Evolutionary conservation across 805 yeast species (phyloP).

Genomic region (Candida xiaguanensis): DNA sequence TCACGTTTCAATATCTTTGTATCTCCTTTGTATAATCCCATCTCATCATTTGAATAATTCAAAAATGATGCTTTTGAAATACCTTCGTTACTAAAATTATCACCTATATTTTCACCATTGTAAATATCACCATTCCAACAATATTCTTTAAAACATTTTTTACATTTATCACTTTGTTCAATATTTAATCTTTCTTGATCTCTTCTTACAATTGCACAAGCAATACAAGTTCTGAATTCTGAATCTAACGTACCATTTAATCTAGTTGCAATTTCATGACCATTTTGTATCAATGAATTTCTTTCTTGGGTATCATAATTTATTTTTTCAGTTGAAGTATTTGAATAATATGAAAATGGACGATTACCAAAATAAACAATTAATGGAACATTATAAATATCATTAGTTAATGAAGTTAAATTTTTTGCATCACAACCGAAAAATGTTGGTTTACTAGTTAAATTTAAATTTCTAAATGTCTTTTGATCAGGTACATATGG

Average conservation of each 20-base stretch:
- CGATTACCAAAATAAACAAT: slow-evolving; percentile 76
- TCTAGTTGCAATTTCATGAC: slow-evolving; percentile 66
- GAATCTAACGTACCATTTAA: slow-evolving; percentile 63
- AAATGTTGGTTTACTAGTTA: slow-evolving; percentile 70
- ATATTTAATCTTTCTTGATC: slow-evolving; percentile 64
- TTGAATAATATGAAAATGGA: slow-evolving; percentile 61
- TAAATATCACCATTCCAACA: slow-evolving; percentile 66
- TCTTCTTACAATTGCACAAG: slow-evolving; percentile 80
- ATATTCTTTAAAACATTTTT: slow-evolving; percentile 62
- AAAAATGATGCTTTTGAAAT: too few relatives aligned
- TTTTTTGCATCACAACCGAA: slow-evolving; percentile 77
- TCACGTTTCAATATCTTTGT: too few relatives aligned
- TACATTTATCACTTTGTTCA: slow-evolving; percentile 66
- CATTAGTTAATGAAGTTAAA: slow-evolving; percentile 44
- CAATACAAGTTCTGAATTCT: slow-evolving; percentile 71
- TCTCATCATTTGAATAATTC: too few relatives aligned
- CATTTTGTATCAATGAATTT: slow-evolving; percentile 61
- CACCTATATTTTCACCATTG: background rate
- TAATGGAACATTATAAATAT: slow-evolving; percentile 58
- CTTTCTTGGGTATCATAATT: slow-evolving; percentile 57
- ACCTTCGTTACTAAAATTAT: background rate
- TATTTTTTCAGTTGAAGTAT: slow-evolving; percentile 71
- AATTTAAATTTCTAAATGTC: slow-evolving; percentile 55
- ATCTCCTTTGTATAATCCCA: too few relatives aligned
- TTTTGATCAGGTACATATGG: slow-evolving; percentile 75